Evolutionary conservation across 1,284 basidiomycete species (phyloP).

Genomic region (Ceratobasidium sp.): DNA sequence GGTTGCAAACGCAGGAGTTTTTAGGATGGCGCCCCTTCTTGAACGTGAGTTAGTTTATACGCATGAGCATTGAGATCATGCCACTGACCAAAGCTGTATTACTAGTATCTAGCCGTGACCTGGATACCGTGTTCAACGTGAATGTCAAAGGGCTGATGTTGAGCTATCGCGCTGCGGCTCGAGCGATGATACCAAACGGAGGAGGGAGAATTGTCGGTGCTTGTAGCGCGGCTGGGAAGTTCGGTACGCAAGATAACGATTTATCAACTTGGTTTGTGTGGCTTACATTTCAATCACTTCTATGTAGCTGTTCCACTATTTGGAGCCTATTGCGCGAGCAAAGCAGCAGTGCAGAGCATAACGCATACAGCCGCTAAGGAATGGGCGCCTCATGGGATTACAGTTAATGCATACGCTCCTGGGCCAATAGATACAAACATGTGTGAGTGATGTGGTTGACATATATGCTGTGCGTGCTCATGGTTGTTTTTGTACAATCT

Average conservation of each 20-base stretch:
- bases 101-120: conserved; percentile 9
- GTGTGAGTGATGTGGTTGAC: conserved; percentile 24
- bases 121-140: conserved; percentile 2
- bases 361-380: conserved; percentile 34
- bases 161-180: conserved; percentile 30
- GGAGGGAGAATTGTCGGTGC: conserved; percentile 37
- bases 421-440: conserved; percentile 26
- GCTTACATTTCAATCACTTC: background rate
- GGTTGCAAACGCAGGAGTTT: conserved; percentile 34
- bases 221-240: conserved; percentile 11
- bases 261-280: too few relatives aligned
- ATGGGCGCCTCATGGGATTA: conserved; percentile 28
- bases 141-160: conserved; percentile 25
- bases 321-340: conserved; percentile 20
- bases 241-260: background rate
- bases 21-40: background rate
- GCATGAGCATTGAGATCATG: background rate
- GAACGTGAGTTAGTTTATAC: conserved; percentile 1
- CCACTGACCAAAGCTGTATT: background rate
- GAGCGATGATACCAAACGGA: conserved; percentile 26
- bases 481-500: background rate
- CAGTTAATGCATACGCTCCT: conserved; percentile 41
- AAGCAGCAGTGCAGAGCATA: conserved; percentile 13
- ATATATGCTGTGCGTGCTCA: too few relatives aligned
- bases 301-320: background rate